Percentiles rank a stretch among this genome's conserved stretches.
phyloP scores from a whole-genome alignment of 768 basidiomycete species.

The Lentinula sp. region DNA sequence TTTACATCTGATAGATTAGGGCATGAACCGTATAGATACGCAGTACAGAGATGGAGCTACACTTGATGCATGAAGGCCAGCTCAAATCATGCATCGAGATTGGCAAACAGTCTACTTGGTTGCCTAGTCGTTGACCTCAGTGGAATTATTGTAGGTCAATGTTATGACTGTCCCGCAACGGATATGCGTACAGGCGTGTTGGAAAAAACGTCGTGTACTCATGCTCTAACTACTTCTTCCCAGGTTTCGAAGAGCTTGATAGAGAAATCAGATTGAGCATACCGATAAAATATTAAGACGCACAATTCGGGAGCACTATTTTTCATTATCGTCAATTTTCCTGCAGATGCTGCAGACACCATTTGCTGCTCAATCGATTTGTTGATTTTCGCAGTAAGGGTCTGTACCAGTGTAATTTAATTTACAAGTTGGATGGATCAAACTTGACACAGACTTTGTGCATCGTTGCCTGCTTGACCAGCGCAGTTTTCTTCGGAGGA shows the following conservation, averaged over 20 bases:
- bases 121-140: too few relatives aligned
- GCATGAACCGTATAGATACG: too few relatives aligned
- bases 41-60: too few relatives aligned
- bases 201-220: neutral
- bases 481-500: constrained; percentile 73
- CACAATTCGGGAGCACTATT: constrained; percentile 36
- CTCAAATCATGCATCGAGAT: too few relatives aligned
- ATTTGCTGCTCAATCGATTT: constrained; percentile 89
- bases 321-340: constrained; percentile 93
- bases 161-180: too few relatives aligned
- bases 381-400: constrained; percentile 86
- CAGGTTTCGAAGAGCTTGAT: neutral
- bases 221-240: neutral
- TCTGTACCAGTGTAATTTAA: constrained; percentile 31
- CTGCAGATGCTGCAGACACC: constrained; percentile 81
- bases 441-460: constrained; percentile 50
- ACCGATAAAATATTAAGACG: neutral
- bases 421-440: neutral
- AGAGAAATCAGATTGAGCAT: neutral
- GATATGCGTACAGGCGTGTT: neutral
- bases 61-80: too few relatives aligned
- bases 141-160: too few relatives aligned
- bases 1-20: too few relatives aligned
- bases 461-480: constrained; percentile 72
- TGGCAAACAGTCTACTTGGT: too few relatives aligned